phyloP scores from a whole-genome alignment of 441 rosid species.

The Eruca vesicaria region DNA sequence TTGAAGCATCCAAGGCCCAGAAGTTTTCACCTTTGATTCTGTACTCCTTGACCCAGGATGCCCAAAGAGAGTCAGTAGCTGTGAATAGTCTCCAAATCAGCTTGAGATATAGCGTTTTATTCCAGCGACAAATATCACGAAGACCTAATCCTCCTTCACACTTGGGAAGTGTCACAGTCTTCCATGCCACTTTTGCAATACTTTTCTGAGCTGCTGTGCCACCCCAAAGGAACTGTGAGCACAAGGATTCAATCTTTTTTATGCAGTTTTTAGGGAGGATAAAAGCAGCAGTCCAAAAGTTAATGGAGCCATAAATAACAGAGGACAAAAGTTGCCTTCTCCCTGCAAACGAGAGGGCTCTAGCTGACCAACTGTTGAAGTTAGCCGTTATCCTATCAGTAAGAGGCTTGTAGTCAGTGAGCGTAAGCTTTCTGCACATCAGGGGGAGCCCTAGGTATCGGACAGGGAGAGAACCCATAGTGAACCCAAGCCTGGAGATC shows the following conservation, averaged over 20 bases:
- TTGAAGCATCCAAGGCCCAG: neutral
- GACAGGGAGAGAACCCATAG: neutral
- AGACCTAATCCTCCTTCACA: neutral
- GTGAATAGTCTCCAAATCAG: neutral
- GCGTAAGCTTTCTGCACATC: too few relatives aligned
- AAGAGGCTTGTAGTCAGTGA: neutral
- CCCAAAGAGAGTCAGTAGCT: neutral
- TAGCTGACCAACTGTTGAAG: neutral
- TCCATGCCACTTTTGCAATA: neutral
- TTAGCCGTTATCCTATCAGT: neutral
- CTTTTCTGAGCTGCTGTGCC: neutral
- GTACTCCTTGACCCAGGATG: neutral
- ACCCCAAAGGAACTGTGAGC: too few relatives aligned
- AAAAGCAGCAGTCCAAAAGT: neutral
- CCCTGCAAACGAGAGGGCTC: neutral
- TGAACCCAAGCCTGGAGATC: neutral
- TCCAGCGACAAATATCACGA: neutral
- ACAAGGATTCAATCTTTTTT: neutral
- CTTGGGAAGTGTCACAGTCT: neutral
- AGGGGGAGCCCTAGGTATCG: neutral
- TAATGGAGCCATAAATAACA: neutral
- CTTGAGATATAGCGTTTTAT: neutral
- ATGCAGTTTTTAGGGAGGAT: neutral
- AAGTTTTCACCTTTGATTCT: neutral
- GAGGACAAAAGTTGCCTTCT: neutral